These are phyloP conservation scores for Lichtheimia ornata DNA, from an alignment of 371 early-diverging fungal species.

Conservation along the genomic window DNA sequence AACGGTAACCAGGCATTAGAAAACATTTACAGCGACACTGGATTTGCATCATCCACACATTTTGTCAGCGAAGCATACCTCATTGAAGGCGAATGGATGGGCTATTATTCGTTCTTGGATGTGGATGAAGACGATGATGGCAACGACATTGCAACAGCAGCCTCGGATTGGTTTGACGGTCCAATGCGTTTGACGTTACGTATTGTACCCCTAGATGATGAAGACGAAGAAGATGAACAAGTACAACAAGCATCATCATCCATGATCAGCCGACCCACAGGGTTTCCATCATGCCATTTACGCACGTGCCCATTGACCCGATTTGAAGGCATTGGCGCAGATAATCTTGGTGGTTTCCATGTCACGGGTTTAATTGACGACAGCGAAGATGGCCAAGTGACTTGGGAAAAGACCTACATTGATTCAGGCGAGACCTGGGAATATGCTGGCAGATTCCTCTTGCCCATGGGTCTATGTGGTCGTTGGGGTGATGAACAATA, in stretches of 20 bases:
- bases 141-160: constrained; percentile 4
- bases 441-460: constrained; percentile 43
- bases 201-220: constrained; percentile 41
- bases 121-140: constrained; percentile 25
- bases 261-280: neutral
- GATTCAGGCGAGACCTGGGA: constrained; percentile 52
- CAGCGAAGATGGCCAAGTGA: constrained; percentile 47
- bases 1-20: neutral
- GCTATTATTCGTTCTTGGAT: constrained; percentile 49
- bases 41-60: constrained; percentile 33
- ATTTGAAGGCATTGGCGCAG: constrained; percentile 49
- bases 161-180: constrained; percentile 45
- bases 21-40: constrained; percentile 35
- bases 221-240: constrained; percentile 3
- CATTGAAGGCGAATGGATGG: constrained; percentile 54
- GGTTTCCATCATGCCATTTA: constrained; percentile 37
- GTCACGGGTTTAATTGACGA: constrained; percentile 48
- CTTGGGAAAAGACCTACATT: constrained; percentile 48
- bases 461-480: constrained; percentile 48
- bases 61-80: constrained; percentile 43
- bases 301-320: constrained; percentile 40
- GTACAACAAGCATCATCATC: neutral
- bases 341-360: constrained; percentile 39
- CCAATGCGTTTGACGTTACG: constrained; percentile 45
- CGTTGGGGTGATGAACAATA: constrained; percentile 55